Base-by-base conservation (phyloP, 2,329 filamentous ascomycete species). In the Sporothrix protearum region DNA sequence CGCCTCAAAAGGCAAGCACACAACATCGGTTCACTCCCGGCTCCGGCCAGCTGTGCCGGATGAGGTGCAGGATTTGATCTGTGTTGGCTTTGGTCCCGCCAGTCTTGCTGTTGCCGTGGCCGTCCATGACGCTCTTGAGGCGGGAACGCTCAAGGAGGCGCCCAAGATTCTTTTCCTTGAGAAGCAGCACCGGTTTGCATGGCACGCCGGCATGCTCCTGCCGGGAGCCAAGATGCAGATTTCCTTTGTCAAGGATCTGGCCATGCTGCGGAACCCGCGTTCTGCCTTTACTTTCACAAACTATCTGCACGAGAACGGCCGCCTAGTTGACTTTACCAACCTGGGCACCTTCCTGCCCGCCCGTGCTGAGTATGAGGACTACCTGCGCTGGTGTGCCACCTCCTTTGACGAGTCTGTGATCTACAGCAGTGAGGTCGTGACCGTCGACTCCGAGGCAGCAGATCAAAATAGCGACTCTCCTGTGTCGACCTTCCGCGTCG, bases 191-290 rank as follows among this genome's bases (percentile, higher is more conserved):
- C 83, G 86, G 64, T 98, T 98, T 78, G 89, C 92, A 72, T 98
- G 95, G 95, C 95, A 98, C 80, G 90, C 93, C 0, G 95, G 95
- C 73, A 98, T 98, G 95, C 88, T 97, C 72, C 87, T 98, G 2
- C 93, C 94, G 0, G 94, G 94, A 5, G 92, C 94, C 69, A 94
- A 92, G 82, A 98, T 98, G 95, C 95, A 98, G 80, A 98, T 98
- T 76, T 96, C 93, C 10, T 98, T 97, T 83, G 87, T 98, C 83
- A 98, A 98, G 83, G 95, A 98, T 79, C 88, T 98, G 80, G 95
- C 95, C 3, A 96, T 93, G 3, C 85, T 97, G 76, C 88, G 95
- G 72, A 90, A 98, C 79, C 95, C 95, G 8, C 88, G 91, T 74
- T 97, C 92, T 75, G 87, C 94, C 77, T 98, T 98, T 81, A 98